A percentile compares a stretch with the other conserved stretches of the same genome.
Conservation (phyloP, 306 rosid species). For the cucumber (Cucumis sativus) region Cucumber_9930_V3 NC_026661.2:18582001-18582500, state of each 20-base stretch:
- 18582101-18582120: no score
- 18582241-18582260: constrained; percentile 8
- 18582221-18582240: not conserved
- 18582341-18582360: not conserved
- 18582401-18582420: not conserved
- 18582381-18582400: not conserved
- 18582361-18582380: not conserved
- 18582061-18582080: no score
- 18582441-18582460: not conserved
- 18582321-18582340: not conserved
- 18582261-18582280: not conserved
- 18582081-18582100: no score
- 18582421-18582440: not conserved
- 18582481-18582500: not conserved
- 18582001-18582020: no score
- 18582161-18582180: not conserved
- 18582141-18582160: not conserved
- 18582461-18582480: constrained; percentile 7
- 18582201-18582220: constrained; percentile 1
- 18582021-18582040: no score
- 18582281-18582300: not conserved
- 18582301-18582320: not conserved
- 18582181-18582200: not conserved
- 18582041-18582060: no score
- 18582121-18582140: no score